phyloP scores from a whole-genome alignment of 768 basidiomycete species.

The Gyrodon lividus region DNA sequence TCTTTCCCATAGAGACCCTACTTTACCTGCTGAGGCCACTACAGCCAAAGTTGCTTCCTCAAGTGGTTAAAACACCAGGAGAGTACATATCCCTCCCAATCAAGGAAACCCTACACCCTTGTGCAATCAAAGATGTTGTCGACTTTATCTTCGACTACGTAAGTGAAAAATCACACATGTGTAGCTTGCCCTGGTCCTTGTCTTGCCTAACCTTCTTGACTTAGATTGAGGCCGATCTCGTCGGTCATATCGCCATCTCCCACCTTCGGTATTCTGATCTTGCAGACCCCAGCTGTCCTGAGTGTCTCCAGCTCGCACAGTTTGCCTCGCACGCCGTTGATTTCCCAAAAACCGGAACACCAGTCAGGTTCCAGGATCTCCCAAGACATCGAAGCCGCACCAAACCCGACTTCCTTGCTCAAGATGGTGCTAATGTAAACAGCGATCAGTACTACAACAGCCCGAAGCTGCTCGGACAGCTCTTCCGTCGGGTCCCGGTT shows the following conservation, averaged over 20 bases:
- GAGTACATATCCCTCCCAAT: slow-evolving; percentile 38
- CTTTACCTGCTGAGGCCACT: slow-evolving; percentile 8
- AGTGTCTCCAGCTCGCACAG: slow-evolving; percentile 44
- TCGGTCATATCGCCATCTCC: slow-evolving; percentile 41
- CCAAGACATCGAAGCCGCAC: slow-evolving; percentile 27
- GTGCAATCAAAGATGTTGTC: slow-evolving; percentile 43
- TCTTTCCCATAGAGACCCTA: slow-evolving; percentile 1
- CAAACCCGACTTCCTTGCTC: slow-evolving; percentile 46
- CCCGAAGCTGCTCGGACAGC: slow-evolving; percentile 39
- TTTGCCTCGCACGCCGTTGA: slow-evolving; percentile 49
- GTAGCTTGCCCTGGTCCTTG: not conserved
- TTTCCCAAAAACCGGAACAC: slow-evolving; percentile 44
- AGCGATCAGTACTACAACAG: slow-evolving; percentile 39
- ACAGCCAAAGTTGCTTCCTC: slow-evolving; percentile 34
- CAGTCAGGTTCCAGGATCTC: slow-evolving; percentile 36
- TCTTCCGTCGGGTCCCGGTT: slow-evolving; percentile 46
- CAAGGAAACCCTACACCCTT: slow-evolving; percentile 31
- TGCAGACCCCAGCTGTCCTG: slow-evolving; percentile 30
- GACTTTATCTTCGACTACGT: slow-evolving; percentile 50
- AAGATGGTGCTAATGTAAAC: slow-evolving; percentile 34
- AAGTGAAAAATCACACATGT: slow-evolving; percentile 10
- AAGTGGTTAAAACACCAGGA: slow-evolving; percentile 29
- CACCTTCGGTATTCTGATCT: slow-evolving; percentile 46
- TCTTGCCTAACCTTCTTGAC: not conserved
- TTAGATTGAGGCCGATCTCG: slow-evolving; percentile 39